phyloP scores from a whole-genome alignment of 345 rosid genomes.

The Limnanthes douglasii region DNA sequence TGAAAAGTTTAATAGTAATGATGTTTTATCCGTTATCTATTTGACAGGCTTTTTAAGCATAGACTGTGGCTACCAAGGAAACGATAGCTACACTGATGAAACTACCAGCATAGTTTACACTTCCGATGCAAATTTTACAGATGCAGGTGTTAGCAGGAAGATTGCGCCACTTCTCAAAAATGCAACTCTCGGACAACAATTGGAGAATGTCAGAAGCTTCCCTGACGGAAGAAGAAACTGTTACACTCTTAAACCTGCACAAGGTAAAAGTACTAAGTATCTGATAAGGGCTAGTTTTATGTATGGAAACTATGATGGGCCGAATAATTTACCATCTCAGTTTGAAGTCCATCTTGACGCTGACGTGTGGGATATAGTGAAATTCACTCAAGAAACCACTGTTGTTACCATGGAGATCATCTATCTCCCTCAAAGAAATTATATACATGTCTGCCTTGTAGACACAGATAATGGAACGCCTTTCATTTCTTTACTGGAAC shows the following conservation, averaged over 20 bases:
- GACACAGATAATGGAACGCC: conserved; percentile 31
- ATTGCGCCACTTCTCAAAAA: conserved; percentile 12
- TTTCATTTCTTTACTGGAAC: conserved; percentile 36
- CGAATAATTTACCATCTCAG: conserved; percentile 10
- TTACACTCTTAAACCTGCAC: conserved; percentile 14
- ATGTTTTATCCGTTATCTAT: too few relatives aligned
- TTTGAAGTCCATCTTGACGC: conserved; percentile 41
- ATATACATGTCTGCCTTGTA: conserved; percentile 34
- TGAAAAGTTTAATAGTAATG: too few relatives aligned
- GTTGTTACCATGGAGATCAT: conserved; percentile 16
- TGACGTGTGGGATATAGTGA: conserved; percentile 22
- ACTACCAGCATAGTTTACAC: conserved; percentile 15
- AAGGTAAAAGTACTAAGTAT: conserved; percentile 13
- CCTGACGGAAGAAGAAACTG: conserved; percentile 27
- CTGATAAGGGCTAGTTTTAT: conserved; percentile 31
- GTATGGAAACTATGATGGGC: conserved; percentile 47
- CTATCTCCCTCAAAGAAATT: conserved; percentile 13
- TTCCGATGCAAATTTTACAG: conserved; percentile 16
- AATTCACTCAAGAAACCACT: conserved; percentile 4
- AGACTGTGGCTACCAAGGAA: conserved; percentile 21
- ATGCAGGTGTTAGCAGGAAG: conserved; percentile 10
- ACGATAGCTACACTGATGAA: conserved; percentile 13
- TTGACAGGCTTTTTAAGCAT: conserved; percentile 40
- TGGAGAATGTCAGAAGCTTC: conserved; percentile 24
- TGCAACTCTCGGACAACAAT: conserved; percentile 7